A percentile compares a stretch with the other conserved stretches of the same genome.
phyloP scores from a whole-genome alignment of 2,329 filamentous ascomycete species.

The Epichloe glyceriae region DNA sequence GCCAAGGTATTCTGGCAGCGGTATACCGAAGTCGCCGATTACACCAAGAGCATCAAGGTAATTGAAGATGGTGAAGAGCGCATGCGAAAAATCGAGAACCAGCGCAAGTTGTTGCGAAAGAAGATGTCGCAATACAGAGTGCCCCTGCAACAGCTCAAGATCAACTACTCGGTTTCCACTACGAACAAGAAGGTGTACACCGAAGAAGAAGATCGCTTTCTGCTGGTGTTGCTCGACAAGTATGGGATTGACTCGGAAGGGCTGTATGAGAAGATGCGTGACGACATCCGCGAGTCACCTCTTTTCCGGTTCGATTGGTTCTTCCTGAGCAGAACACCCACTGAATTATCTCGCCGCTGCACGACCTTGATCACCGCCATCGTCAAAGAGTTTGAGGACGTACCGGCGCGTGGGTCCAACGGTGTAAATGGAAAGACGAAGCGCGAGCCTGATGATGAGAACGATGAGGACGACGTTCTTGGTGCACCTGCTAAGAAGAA shows the following conservation, averaged over 20 bases:
- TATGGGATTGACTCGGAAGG: constrained; percentile 84
- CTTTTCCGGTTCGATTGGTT: constrained; percentile 99
- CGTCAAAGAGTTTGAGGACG: constrained; percentile 81
- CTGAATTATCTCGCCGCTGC: constrained; percentile 84
- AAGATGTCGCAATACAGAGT: constrained; percentile 97
- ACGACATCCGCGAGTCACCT: constrained; percentile 88
- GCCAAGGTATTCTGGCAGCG: constrained; percentile 95
- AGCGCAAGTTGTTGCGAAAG: constrained; percentile 83
- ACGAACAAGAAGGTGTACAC: constrained; percentile 99
- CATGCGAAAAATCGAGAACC: constrained; percentile 75
- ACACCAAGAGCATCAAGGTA: constrained; percentile 73
- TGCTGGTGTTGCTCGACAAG: constrained; percentile 85
- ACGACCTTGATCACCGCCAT: constrained; percentile 91
- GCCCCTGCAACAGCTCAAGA: constrained; percentile 91
- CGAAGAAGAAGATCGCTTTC: constrained; percentile 92
- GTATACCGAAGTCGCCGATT: constrained; percentile 81
- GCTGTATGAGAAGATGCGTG: constrained; percentile 88
- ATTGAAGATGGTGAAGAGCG: constrained; percentile 92
- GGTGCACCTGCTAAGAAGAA: constrained; percentile 81
- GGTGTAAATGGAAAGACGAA: constrained; percentile 57
- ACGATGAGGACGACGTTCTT: constrained; percentile 69
- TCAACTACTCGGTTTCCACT: constrained; percentile 97
- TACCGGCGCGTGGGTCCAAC: constrained; percentile 39
- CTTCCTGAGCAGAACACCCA: constrained; percentile 86
- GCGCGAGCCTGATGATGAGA: constrained; percentile 66